Evolutionary conservation across 192 early-diverging fungal genomes (phyloP).

Genomic region (Coemansia sp.): DNA sequence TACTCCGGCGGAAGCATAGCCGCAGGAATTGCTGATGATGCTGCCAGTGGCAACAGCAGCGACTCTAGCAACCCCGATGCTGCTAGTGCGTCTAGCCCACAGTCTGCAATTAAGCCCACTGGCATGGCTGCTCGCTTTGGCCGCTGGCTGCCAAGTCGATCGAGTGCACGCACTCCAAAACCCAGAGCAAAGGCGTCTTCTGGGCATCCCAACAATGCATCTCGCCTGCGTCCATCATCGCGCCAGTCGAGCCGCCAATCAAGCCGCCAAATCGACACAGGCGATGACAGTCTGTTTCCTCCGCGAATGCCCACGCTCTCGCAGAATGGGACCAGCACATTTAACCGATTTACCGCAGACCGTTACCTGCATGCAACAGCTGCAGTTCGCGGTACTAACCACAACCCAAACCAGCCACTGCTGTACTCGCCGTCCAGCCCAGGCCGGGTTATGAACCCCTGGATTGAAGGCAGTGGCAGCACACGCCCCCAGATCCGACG

Average conservation of each 20-base stretch:
- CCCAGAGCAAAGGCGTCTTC: slow-evolving; percentile 12
- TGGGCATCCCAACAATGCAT: slow-evolving; percentile 31
- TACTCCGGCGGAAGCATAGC: neutral
- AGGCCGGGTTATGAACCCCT: slow-evolving; percentile 33
- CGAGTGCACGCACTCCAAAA: slow-evolving; percentile 2
- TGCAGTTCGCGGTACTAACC: slow-evolving; percentile 5
- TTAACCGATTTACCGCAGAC: slow-evolving; percentile 8
- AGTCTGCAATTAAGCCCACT: slow-evolving; percentile 16
- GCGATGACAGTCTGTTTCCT: slow-evolving; percentile 34
- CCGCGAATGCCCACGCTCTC: slow-evolving; percentile 7
- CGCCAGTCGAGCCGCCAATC: slow-evolving; percentile 52
- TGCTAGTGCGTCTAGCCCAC: neutral
- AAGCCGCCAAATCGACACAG: slow-evolving; percentile 18
- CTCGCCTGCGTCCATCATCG: slow-evolving; percentile 44
- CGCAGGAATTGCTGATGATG: neutral
- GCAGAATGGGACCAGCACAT: slow-evolving; percentile 11
- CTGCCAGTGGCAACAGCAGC: slow-evolving; percentile 19
- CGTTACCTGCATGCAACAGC: slow-evolving; percentile 20
- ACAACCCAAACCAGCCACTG: slow-evolving; percentile 14
- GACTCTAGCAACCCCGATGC: slow-evolving; percentile 18
- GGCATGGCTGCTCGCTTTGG: slow-evolving; percentile 45
- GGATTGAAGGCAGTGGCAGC: slow-evolving; percentile 21
- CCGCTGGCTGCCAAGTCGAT: slow-evolving; percentile 27
- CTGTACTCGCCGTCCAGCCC: slow-evolving; percentile 49
- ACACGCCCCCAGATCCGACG: slow-evolving; percentile 21